These are phyloP conservation scores for Lippia alba DNA, from an alignment of 305 asterid genomes.

Conservation along the genomic window DNA sequence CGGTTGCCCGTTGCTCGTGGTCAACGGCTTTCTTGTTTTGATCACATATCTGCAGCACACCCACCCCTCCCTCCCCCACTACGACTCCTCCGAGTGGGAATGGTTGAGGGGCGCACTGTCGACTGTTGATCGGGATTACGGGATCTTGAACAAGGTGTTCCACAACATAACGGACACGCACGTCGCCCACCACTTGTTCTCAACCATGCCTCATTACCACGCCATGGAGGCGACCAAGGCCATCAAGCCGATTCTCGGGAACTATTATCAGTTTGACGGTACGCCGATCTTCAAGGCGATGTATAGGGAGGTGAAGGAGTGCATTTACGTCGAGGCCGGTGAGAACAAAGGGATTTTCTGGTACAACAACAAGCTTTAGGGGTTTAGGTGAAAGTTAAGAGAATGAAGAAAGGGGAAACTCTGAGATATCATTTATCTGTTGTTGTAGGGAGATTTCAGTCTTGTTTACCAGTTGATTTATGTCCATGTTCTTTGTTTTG, in stretches of 20 bases:
- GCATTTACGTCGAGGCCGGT: constrained; percentile 73
- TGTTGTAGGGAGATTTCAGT: constrained; percentile 33
- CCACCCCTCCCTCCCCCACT: constrained; percentile 75
- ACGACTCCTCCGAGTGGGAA: constrained; percentile 81
- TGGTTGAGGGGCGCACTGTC: constrained; percentile 86
- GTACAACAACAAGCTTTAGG: constrained; percentile 79
- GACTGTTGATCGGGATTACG: constrained; percentile 76
- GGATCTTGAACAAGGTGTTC: constrained; percentile 73
- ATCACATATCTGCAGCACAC: constrained; percentile 84
- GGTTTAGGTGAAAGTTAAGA: background rate
- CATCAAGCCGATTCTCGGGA: constrained; percentile 69
- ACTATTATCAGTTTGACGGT: constrained; percentile 77
- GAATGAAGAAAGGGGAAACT: constrained; percentile 2
- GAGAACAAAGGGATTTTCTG: constrained; percentile 77
- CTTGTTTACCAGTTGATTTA: constrained; percentile 14
- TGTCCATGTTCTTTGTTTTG: constrained; percentile 8
- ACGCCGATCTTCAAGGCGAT: constrained; percentile 68
- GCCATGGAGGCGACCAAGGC: constrained; percentile 92
- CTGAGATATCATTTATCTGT: constrained; percentile 13
- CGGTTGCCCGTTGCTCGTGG: constrained; percentile 63
- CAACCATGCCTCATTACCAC: constrained; percentile 87
- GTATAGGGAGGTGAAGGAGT: constrained; percentile 78
- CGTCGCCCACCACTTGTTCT: constrained; percentile 79
- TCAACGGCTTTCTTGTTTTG: constrained; percentile 70
- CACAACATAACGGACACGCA: constrained; percentile 83